Base-by-base conservation (phyloP, 2,329 filamentous ascomycete species). In the Calonectria pseudoturangicola region DNA sequence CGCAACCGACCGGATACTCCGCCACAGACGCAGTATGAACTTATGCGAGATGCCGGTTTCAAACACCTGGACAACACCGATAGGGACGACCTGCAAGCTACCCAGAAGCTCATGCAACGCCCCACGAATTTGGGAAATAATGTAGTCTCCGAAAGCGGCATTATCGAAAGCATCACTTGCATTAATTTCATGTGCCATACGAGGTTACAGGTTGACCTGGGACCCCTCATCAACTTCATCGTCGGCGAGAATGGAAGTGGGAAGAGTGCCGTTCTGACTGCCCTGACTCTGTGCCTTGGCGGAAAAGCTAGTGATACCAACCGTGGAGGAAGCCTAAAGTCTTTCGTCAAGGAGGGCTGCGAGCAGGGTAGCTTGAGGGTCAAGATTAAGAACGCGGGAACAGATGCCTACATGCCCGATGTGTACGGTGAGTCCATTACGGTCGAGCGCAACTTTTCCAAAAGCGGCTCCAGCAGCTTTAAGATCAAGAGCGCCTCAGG, bases 171-270 rank as follows among this genome's bases (percentile, higher is more conserved):
- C 74, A 93, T 98, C 68, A 93, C 92, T 45, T 97, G 95, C 82
- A 90, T 92, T 78, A 98, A 98, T 83, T 98, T 98, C 84, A 98
- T 98, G 97, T 98, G 96, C 80, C 97, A 99, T 82, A 88, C 92
- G 54, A 92, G 93, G 68, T 89, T 98, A 21, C 91, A 93, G 51
- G 94, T 98, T 72, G 90, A 93, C 70, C 88, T 99, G n/a, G 97
- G 97, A 0, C 97, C 97, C 0, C 87, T 98, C 45, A 97, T 99
- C 83, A 99, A 99, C 84, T 99, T 99, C 84, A 96, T 99, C 74
- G 96, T 98, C 68, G 97, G 97, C 18, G 95, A 98, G 83, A 99
- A 99, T 82, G 97, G 97, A 39, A 98, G 96, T 82, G 97, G 97
- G 43, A 99, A 99, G 86, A 99, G 97, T 83, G 97, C 97, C 3